These are phyloP conservation scores for Ochetophila trinervis DNA, from an alignment of 306 rosid species.

Conservation along the genomic window DNA sequence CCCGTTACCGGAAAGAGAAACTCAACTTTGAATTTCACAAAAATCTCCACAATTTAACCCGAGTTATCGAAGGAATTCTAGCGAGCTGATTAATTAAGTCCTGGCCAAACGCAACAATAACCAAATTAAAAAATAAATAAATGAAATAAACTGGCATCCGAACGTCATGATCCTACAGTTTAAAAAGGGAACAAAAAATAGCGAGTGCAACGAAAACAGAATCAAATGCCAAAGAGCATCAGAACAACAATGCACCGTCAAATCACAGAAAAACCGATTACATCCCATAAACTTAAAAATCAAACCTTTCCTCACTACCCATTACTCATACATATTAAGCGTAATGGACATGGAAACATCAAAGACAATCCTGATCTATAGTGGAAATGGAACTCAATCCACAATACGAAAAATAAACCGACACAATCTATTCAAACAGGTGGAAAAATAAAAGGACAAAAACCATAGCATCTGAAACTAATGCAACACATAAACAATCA, in stretches of 20 bases:
- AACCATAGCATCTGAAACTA: background rate
- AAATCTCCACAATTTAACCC: slow-evolving; percentile 14
- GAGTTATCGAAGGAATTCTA: background rate
- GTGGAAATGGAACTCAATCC: background rate
- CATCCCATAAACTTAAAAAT: background rate
- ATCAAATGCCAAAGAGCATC: slow-evolving; percentile 5
- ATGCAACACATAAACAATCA: background rate
- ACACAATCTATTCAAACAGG: background rate
- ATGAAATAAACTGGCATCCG: background rate
- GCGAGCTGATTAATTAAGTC: background rate
- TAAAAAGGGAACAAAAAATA: too few relatives aligned
- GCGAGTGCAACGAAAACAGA: background rate
- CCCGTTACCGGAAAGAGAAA: background rate
- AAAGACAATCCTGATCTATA: background rate
- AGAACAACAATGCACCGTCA: slow-evolving; percentile 16
- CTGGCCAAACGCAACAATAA: slow-evolving; percentile 10
- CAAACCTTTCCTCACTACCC: background rate
- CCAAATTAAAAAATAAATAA: background rate
- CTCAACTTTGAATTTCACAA: background rate
- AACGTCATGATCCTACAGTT: too few relatives aligned
- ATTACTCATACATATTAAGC: background rate
- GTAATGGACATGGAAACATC: background rate
- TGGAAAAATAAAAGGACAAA: background rate
- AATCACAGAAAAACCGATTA: background rate
- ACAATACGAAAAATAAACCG: background rate